Evolutionary conservation across 2,329 filamentous ascomycete genomes (phyloP).

Genomic region (Cylindrodendrum hubeiense): DNA sequence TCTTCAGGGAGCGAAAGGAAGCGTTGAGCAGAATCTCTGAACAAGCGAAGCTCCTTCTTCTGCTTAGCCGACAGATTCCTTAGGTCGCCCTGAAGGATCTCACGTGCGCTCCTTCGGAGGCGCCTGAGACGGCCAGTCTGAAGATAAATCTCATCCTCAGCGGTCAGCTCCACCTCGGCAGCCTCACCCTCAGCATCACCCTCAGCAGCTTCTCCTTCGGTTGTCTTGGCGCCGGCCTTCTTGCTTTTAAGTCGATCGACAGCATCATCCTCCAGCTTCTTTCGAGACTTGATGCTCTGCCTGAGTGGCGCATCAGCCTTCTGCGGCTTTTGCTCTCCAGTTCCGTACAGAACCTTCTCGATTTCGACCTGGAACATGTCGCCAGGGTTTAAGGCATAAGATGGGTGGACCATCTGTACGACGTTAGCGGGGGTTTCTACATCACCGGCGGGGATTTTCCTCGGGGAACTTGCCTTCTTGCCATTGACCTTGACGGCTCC

Average conservation of each 20-base stretch:
- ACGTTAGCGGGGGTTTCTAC: slow-evolving; percentile 15
- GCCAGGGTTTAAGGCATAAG: slow-evolving; percentile 94
- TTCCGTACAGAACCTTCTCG: slow-evolving; percentile 89
- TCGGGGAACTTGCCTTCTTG: slow-evolving; percentile 77
- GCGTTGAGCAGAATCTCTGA: slow-evolving; percentile 74
- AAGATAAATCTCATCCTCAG: slow-evolving; percentile 41
- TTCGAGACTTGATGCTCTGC: slow-evolving; percentile 43
- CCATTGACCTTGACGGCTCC: slow-evolving; percentile 96
- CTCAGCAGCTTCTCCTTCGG: slow-evolving; percentile 37
- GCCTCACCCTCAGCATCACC: slow-evolving; percentile 32
- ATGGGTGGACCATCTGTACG: slow-evolving; percentile 86
- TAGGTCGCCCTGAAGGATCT: slow-evolving; percentile 57
- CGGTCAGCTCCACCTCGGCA: slow-evolving; percentile 37
- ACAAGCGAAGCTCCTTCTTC: slow-evolving; percentile 81
- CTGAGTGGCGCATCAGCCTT: slow-evolving; percentile 39
- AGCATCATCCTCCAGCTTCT: slow-evolving; percentile 44
- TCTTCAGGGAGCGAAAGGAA: slow-evolving; percentile 63
- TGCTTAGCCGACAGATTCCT: slow-evolving; percentile 72
- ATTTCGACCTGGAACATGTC: slow-evolving; percentile 98
- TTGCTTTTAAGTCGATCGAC: slow-evolving; percentile 38
- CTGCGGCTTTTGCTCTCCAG: slow-evolving; percentile 76
- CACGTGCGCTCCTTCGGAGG: slow-evolving; percentile 49
- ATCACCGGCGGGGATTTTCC: not conserved
- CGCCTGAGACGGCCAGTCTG: slow-evolving; percentile 44
- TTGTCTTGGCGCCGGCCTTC: slow-evolving; percentile 23